These are phyloP conservation scores for Panaeolus papilionaceus DNA, from an alignment of 768 basidiomycete species.

Conservation along the genomic window DNA sequence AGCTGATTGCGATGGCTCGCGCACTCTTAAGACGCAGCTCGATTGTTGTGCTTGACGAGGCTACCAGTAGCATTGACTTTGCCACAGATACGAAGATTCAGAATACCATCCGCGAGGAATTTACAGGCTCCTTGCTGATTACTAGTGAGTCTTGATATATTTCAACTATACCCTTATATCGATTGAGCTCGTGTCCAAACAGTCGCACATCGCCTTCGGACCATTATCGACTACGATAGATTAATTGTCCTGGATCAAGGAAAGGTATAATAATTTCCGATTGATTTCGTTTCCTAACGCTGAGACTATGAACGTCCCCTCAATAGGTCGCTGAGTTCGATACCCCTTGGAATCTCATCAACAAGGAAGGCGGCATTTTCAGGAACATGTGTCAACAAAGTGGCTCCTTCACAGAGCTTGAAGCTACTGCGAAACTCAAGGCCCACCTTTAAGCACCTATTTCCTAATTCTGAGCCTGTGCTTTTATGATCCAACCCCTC, in stretches of 20 bases:
- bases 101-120: constrained; percentile 85
- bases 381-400: constrained; percentile 74
- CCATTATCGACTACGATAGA: constrained; percentile 83
- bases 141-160: constrained; percentile 77
- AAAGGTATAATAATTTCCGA: constrained; percentile 51
- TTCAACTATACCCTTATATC: constrained; percentile 65
- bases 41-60: constrained; percentile 83
- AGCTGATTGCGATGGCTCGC: constrained; percentile 86
- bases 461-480: too few species aligned
- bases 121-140: constrained; percentile 72
- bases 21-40: constrained; percentile 76
- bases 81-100: constrained; percentile 93
- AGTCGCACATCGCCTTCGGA: constrained; percentile 79
- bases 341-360: constrained; percentile 72
- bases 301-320: constrained; percentile 47
- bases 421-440: constrained; percentile 60
- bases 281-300: constrained; percentile 50
- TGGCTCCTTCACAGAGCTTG: constrained; percentile 68
- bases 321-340: constrained; percentile 72
- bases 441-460: constrained; percentile 20
- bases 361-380: constrained; percentile 66
- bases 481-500: too few species aligned
- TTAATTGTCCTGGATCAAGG: constrained; percentile 83
- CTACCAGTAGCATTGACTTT: constrained; percentile 87
- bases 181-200: constrained; percentile 56